Evolutionary conservation across 2,329 filamentous ascomycete genomes (phyloP), one percentile per base, ranked within the genome.

Genomic region (Zalaria sp.): DNA sequence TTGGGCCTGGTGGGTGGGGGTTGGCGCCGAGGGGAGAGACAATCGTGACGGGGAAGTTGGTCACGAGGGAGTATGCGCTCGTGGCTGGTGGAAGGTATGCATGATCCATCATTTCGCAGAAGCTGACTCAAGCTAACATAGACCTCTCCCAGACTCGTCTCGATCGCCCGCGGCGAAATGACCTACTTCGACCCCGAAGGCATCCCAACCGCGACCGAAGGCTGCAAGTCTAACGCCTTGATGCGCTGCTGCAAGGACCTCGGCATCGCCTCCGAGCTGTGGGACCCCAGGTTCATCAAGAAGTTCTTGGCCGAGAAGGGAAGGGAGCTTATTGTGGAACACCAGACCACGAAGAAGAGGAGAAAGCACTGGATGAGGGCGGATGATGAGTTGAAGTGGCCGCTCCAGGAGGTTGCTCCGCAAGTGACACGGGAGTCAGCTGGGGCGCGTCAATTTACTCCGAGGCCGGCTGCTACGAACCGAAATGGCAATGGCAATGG

Each of bases 221-320:
- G 91, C 41, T 93, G 87, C 72, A 95, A 95, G 65, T 94, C 87
- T 48, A 98, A 98, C 59, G 91, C 91, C 8, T 72, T 98, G 51
- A 93, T 96, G 79, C 83, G 91, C 44, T 96, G 89, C 73, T 96
- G 91, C 71, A 98, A 98, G 68, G 91, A 98, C 61, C 67, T 98
- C 28, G 91, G 91, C 31, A 83, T 98, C 49, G 91, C 86, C 1
- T 88, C 82, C 49, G 91, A 98, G 64, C 73, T 98, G 18, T 98
- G 91, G 91, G 91, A 98, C 65, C 91, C 91, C 31, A 71, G 83
- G 42, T 98, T 83, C 66, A 86, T 96, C 50, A 77, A 83, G 53
- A 75, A 74, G 52, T 98, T 86, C 66, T 83, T 83, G 69, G 77
- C 77, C 53, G 66, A 79, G 52, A 66, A 83, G 56, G 80, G 79